phyloP scores from a whole-genome alignment of 108 stramenopile genomes.

The Parmales sp. region DNA sequence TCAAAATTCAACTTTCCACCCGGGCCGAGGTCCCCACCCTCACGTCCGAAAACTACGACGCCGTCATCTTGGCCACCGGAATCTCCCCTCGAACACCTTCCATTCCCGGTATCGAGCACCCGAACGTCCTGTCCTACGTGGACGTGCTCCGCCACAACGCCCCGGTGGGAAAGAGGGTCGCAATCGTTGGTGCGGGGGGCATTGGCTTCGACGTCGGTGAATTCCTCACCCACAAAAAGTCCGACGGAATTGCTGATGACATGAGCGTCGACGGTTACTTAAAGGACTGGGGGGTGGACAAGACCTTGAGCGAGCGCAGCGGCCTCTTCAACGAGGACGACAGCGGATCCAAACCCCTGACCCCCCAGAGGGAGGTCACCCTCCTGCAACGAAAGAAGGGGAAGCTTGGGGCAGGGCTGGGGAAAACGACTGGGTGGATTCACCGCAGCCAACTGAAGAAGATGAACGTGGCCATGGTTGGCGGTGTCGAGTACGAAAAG shows the following conservation, averaged over 20 bases:
- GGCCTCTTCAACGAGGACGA: conserved; percentile 36
- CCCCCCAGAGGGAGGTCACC: conserved; percentile 52
- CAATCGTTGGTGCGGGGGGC: conserved; percentile 93
- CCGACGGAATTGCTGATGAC: conserved; percentile 21
- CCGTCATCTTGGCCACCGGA: conserved; percentile 87
- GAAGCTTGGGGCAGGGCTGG: conserved; percentile 76
- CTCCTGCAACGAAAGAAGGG: conserved; percentile 88
- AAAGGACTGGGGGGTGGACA: conserved; percentile 89
- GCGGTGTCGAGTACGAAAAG: conserved; percentile 67
- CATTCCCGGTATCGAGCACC: conserved; percentile 75
- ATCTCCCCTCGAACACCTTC: conserved; percentile 71
- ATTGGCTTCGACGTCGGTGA: conserved; percentile 97
- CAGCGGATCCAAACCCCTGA: background rate
- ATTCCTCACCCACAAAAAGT: conserved; percentile 62
- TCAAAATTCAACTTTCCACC: conserved; percentile 28
- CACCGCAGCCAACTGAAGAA: conserved; percentile 78
- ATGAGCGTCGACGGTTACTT: conserved; percentile 61
- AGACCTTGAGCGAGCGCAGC: conserved; percentile 37
- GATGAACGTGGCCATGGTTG: conserved; percentile 70
- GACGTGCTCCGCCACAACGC: conserved; percentile 73
- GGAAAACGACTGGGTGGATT: conserved; percentile 96
- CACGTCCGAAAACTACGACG: conserved; percentile 38
- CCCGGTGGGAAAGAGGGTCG: conserved; percentile 75
- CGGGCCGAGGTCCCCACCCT: conserved; percentile 13
- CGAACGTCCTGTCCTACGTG: conserved; percentile 85